Base-by-base conservation (phyloP, 139 green algal genomes). In the Desmodesmus armatus region DNA sequence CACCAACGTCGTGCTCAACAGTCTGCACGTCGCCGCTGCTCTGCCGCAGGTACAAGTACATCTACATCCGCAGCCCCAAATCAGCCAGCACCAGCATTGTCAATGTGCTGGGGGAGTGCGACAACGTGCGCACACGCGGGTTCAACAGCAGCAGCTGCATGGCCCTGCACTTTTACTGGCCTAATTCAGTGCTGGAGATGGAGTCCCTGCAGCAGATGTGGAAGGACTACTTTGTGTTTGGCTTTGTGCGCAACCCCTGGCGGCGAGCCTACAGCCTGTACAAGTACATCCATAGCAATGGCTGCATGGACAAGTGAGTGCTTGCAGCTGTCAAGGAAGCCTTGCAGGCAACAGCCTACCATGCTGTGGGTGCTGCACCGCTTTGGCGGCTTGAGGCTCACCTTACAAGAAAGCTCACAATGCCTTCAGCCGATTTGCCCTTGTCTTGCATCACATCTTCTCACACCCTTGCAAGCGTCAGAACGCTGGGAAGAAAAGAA, bases 221-320 rank as follows among this genome's bases (percentile, higher is more conserved):
- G 86, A 88, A 85, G 66, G 86, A 88, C 47, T 90, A 90, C 67
- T 90, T 90, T 84, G 86, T 90, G 29, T 90, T 90, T 84, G 86
- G 86, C 3, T 81, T 83, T 55, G 86, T 90, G 43, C 72, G 86
- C 41, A 90, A 90, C 71, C 86, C 86, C 7, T 90, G 78, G 71
- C 53, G 60, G 31, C 70, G 86, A 13, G 83, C 84, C 6, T 85
- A 85, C 65, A 87, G 80, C 51, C 43, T 79, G 41, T 86, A 88
- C 78, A 86, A 81, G 31, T 87, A 86, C 66, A 51, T 84, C 35
- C 76, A 88, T 43, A 83, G 51, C 40, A 44, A 83, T 51, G 84
- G 83, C 43, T 83, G 70, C 69, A 80, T 78, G 77, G 27, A 6
- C 2, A 17, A 85, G 79, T 83, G 83, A 88, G 83, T 87, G 6